phyloP scores from a whole-genome alignment of 2,329 filamentous ascomycete genomes.

The Didymosphaeria variabile region DNA sequence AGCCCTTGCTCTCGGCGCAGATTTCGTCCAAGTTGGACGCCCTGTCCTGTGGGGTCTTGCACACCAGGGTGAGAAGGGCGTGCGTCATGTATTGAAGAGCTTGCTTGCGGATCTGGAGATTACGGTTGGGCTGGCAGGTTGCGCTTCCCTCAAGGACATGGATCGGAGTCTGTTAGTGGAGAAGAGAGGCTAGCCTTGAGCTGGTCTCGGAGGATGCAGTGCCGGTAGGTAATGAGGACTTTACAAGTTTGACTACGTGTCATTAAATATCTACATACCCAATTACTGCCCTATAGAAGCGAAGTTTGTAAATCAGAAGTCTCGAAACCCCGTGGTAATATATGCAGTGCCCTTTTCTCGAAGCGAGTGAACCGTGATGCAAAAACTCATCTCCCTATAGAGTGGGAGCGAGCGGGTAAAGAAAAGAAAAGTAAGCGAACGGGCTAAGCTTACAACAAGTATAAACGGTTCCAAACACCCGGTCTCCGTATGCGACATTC shows the following conservation, averaged over 20 bases:
- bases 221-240: too few relatives aligned
- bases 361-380: background rate
- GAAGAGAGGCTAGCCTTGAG: too few relatives aligned
- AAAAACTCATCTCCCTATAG: background rate
- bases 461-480: constrained; percentile 1
- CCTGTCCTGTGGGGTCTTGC: constrained; percentile 61
- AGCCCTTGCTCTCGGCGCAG: constrained; percentile 61
- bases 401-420: background rate
- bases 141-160: constrained; percentile 14
- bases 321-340: background rate
- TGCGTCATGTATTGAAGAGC: constrained; percentile 27
- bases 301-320: background rate
- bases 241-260: background rate
- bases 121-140: constrained; percentile 21
- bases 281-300: background rate
- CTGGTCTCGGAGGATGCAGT: too few relatives aligned
- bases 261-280: background rate
- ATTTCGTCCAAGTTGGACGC: constrained; percentile 60
- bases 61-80: constrained; percentile 48
- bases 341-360: background rate
- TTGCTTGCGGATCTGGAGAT: constrained; percentile 25
- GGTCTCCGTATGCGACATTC: constrained; percentile 2
- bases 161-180: background rate
- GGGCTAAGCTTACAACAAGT: constrained; percentile 2
- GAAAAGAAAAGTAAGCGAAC: background rate